phyloP scores from a whole-genome alignment of 1,284 basidiomycete genomes.

The Rhodotorula glutinis region DNA sequence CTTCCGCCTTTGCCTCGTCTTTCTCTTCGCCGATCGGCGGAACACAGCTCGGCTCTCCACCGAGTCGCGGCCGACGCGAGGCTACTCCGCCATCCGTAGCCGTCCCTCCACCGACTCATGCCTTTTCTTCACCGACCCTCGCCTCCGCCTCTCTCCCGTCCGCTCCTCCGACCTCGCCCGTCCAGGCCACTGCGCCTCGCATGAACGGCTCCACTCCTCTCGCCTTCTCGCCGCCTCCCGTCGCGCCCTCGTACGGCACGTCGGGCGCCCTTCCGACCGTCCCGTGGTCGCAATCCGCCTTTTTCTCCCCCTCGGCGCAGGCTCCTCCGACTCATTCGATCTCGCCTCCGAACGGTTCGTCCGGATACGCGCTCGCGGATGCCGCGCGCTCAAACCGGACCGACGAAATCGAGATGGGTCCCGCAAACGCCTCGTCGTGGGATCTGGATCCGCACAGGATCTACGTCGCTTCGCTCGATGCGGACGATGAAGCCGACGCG shows the following conservation, averaged over 20 bases:
- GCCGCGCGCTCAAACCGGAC: not conserved
- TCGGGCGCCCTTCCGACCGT: not conserved
- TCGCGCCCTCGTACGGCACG: not conserved
- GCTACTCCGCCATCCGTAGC: too few species aligned
- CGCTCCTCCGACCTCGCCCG: conserved; percentile 25
- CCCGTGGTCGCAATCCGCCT: conserved; percentile 8
- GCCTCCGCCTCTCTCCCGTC: not conserved
- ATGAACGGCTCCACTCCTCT: too few species aligned
- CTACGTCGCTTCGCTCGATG: conserved; percentile 31
- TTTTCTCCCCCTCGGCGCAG: not conserved
- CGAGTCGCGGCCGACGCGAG: not conserved
- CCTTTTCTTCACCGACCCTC: not conserved
- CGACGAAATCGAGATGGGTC: conserved; percentile 25
- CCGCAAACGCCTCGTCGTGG: conserved; percentile 6
- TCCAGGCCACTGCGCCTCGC: not conserved
- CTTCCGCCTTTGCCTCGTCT: not conserved
- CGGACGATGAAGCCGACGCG: conserved; percentile 4
- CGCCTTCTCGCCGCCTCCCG: not conserved
- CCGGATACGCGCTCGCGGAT: not conserved
- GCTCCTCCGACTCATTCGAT: not conserved
- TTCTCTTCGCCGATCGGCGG: not conserved
- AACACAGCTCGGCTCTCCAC: not conserved
- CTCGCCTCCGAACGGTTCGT: not conserved
- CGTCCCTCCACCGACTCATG: not conserved
- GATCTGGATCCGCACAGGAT: conserved; percentile 28